Evolutionary conservation across 2,329 filamentous ascomycete genomes (phyloP), one percentile per base, ranked within the genome.

Genomic region (Nannizzia gypsea): DNA sequence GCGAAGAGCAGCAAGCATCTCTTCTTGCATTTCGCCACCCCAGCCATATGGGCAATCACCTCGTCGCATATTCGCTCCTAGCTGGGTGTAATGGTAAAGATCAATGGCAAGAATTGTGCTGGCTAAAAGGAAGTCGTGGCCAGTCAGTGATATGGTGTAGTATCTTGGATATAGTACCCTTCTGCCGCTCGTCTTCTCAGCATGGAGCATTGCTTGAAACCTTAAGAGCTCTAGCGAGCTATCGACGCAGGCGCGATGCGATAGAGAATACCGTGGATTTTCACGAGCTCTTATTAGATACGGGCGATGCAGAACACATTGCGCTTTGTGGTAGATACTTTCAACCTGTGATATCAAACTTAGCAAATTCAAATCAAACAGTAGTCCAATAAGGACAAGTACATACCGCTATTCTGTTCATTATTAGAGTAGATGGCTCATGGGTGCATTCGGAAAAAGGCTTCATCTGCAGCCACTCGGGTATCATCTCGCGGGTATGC

Each of bases 241-340:
- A 67, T 96, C 90, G 44, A 97, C 86, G 64, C 90, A 93, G 22
- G 85, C 87, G 44, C 86, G 84, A 31, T 92, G 83, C 2, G 90
- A 96, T 68, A 93, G 89, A 6, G 85, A 83, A 68, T 95, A 97
- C 6, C 90, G 82, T 8, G 87, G 78, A 66, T 92, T 93, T 61
- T 88, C 83, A 55, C 88, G 80, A 3, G 90, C 88, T 61, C 85
- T 83, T n/a, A 83, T 79, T 61, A 96, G 81, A 71, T 93, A 96
- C 64, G 90, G 90, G 57, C 90, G 83, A 72, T 99, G 93, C 42
- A 99, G 81, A 22, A 96, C 82, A 67, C 90, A 95, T 67, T 95
- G 81, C 17, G 90, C 88, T 74, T 95, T 96, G 64, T 95, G 85
- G 69, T 90, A 95, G 3, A 96, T 76, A 56, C 93, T 86, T 63